Conservation (phyloP, 2,329 filamentous ascomycete species). For the Magnaporthales sp. region DNA sequence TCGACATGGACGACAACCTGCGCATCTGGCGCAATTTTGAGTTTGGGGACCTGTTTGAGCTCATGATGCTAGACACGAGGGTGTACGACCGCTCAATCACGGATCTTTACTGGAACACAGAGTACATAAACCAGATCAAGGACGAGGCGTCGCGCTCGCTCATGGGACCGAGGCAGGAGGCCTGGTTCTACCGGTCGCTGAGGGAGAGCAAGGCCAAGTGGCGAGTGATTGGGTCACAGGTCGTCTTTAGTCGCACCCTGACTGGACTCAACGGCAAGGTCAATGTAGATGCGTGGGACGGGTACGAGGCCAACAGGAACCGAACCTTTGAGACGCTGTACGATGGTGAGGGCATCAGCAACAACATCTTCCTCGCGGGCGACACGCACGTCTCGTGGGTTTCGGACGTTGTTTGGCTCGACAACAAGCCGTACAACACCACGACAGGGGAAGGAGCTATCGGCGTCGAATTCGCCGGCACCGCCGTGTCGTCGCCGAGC, state of each 20-base stretch:
- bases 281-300: slow-evolving; percentile 39
- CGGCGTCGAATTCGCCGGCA: slow-evolving; percentile 58
- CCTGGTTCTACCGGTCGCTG: slow-evolving; percentile 61
- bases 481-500: slow-evolving; percentile 53
- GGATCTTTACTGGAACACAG: slow-evolving; percentile 42
- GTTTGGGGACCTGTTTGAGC: slow-evolving; percentile 56
- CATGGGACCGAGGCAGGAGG: slow-evolving; percentile 66
- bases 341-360: slow-evolving; percentile 56
- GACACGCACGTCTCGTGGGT: slow-evolving; percentile 61
- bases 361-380: slow-evolving; percentile 66
- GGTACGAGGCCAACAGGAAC: slow-evolving; percentile 63
- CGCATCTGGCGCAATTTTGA: slow-evolving; percentile 60
- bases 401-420: slow-evolving; percentile 49
- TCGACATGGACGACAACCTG: slow-evolving; percentile 61
- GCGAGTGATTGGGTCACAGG: slow-evolving; percentile 64
- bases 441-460: slow-evolving; percentile 45
- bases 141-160: slow-evolving; percentile 59
- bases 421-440: slow-evolving; percentile 41
- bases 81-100: slow-evolving; percentile 62
- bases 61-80: slow-evolving; percentile 61
- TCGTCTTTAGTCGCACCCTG: slow-evolving; percentile 46
- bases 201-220: slow-evolving; percentile 55
- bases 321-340: slow-evolving; percentile 59
- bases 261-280: slow-evolving; percentile 17
- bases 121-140: slow-evolving; percentile 53